Evolutionary conservation across 2,329 filamentous ascomycete species (phyloP).

Genomic region (Venturiaceae sp.): DNA sequence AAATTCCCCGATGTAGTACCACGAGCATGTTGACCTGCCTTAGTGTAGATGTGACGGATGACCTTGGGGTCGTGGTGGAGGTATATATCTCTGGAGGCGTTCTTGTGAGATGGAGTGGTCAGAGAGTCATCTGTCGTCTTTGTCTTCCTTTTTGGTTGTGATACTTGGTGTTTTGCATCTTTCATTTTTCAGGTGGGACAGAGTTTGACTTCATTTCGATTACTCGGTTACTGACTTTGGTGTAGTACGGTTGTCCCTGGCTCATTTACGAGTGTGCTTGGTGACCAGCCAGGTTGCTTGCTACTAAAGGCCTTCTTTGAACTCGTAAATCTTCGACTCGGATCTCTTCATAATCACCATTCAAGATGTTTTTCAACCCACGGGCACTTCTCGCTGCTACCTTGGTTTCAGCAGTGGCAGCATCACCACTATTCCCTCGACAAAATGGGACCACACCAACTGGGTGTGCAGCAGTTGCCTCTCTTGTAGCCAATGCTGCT

Average conservation of each 20-base stretch:
- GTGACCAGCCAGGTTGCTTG: neutral
- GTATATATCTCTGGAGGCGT: neutral
- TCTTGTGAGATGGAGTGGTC: no score
- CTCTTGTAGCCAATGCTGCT: neutral
- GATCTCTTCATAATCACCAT: neutral
- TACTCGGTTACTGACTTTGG: neutral
- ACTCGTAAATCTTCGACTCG: neutral
- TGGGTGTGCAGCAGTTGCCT: neutral
- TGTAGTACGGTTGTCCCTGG: neutral
- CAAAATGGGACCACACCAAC: neutral
- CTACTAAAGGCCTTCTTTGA: neutral
- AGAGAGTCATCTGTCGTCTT: no score
- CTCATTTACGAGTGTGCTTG: no score
- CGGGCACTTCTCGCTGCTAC: neutral
- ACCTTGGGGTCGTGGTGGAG: neutral
- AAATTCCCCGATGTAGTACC: neutral
- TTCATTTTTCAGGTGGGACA: no score
- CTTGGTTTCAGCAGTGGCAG: neutral
- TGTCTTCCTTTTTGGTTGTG: no score
- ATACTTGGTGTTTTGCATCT: no score
- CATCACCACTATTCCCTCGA: neutral
- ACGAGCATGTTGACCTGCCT: neutral
- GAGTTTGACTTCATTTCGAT: no score
- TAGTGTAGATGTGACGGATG: neutral
- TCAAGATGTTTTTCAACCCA: neutral